Conservation (phyloP, 176 grass and related monocot species). For the Ananas comosus region DNA sequence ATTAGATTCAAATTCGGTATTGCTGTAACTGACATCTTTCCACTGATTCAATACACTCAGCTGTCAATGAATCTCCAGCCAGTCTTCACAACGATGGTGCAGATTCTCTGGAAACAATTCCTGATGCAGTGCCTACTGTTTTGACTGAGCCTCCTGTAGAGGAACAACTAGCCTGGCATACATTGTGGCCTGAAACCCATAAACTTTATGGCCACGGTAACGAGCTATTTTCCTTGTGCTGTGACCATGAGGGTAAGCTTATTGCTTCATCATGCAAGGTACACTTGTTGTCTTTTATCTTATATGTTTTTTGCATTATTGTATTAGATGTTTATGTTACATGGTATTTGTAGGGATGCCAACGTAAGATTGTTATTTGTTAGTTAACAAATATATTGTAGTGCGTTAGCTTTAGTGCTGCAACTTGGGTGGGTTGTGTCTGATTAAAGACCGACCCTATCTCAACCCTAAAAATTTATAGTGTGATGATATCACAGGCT, state of each 20-base stretch:
- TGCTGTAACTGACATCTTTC: slow-evolving; percentile 21
- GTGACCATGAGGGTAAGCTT: slow-evolving; percentile 66
- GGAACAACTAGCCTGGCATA: slow-evolving; percentile 89
- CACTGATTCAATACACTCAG: slow-evolving; percentile 28
- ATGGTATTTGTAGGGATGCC: neutral
- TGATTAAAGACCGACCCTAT: neutral
- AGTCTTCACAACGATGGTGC: slow-evolving; percentile 37
- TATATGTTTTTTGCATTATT: neutral
- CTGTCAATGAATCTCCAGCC: slow-evolving; percentile 35
- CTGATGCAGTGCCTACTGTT: slow-evolving; percentile 82
- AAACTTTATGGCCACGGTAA: slow-evolving; percentile 99
- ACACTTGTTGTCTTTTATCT: slow-evolving; percentile 11
- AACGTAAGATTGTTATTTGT: neutral
- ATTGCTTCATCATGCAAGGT: slow-evolving; percentile 98
- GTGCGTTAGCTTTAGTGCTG: neutral
- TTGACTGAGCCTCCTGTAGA: slow-evolving; percentile 83
- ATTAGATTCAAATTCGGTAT: neutral
- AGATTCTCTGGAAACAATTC: slow-evolving; percentile 83
- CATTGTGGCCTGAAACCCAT: slow-evolving; percentile 92
- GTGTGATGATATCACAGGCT: slow-evolving; percentile 36
- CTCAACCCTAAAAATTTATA: neutral
- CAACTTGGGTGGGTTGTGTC: neutral
- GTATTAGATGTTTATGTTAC: neutral
- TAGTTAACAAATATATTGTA: neutral
- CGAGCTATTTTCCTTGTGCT: slow-evolving; percentile 74